Percentiles rank a stretch among this genome's conserved stretches.
Evolutionary conservation across 805 yeast genomes (phyloP).

Genomic region (Starmerella sirachaensis): DNA sequence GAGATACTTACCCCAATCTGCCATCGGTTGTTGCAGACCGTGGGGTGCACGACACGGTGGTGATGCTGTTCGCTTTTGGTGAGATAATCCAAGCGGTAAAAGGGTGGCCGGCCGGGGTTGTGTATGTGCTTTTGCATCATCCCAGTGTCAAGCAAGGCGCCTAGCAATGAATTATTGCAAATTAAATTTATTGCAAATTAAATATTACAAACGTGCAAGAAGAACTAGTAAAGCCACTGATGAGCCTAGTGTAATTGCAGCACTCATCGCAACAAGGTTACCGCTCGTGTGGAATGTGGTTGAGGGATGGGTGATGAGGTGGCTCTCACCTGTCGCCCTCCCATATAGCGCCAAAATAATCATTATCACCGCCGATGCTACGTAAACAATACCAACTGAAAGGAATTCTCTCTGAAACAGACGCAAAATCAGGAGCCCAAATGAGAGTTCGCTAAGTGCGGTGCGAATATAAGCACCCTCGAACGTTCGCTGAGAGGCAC

Average conservation of each 20-base stretch:
- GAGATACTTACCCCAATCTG: slow-evolving; percentile 28
- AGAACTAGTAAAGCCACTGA: slow-evolving; percentile 40
- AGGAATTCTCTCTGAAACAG: slow-evolving; percentile 52
- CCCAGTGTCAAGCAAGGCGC: too few relatives aligned
- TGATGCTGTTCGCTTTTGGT: too few relatives aligned
- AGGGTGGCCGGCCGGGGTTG: too few relatives aligned
- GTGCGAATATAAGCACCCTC: slow-evolving; percentile 75
- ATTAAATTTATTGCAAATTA: too few relatives aligned
- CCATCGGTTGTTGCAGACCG: too few relatives aligned
- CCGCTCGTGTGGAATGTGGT: slow-evolving; percentile 50
- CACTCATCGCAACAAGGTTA: slow-evolving; percentile 42
- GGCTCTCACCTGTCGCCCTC: slow-evolving; percentile 26
- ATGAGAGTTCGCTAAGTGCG: slow-evolving; percentile 55
- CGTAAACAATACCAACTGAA: slow-evolving; percentile 55
- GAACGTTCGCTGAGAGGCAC: slow-evolving; percentile 69
- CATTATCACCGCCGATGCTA: slow-evolving; percentile 43
- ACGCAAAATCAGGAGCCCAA: slow-evolving; percentile 52
- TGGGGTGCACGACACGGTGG: too few relatives aligned
- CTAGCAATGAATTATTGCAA: too few relatives aligned
- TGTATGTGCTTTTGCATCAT: too few relatives aligned
- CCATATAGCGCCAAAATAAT: slow-evolving; percentile 32
- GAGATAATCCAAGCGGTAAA: too few relatives aligned
- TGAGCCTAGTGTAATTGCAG: slow-evolving; percentile 38
- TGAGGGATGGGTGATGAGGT: slow-evolving; percentile 30
- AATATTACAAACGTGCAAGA: slow-evolving; percentile 22